Conservation (phyloP, 208 protist species). For the Trichomonas tenax region DNA sequence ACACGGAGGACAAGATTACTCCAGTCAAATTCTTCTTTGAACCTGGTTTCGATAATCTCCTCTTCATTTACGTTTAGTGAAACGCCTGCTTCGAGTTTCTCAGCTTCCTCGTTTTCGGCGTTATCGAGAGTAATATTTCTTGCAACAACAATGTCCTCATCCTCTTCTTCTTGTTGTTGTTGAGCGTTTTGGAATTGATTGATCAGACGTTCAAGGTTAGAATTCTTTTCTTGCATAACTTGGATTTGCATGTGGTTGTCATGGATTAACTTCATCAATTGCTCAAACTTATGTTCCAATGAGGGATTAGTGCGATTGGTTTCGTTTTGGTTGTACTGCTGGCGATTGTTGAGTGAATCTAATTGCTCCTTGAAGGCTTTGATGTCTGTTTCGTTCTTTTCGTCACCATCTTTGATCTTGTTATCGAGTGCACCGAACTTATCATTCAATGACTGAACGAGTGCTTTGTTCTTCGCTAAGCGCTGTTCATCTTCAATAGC, state of each 20-base stretch:
- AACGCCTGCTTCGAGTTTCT: background rate
- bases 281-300: background rate
- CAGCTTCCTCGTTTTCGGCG: background rate
- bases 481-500: background rate
- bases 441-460: background rate
- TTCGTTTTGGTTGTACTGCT: background rate
- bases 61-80: background rate
- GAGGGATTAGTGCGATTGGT: no score
- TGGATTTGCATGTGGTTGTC: background rate
- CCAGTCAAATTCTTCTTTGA: background rate
- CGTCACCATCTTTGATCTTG: background rate
- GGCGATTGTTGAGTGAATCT: background rate
- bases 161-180: background rate
- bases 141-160: background rate
- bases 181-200: background rate
- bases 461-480: background rate
- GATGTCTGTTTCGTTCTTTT: background rate
- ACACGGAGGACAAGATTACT: background rate
- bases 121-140: background rate
- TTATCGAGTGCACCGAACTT: background rate
- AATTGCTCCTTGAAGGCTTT: background rate
- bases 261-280: background rate
- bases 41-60: background rate
- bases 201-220: background rate
- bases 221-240: background rate